Conservation (phyloP, 2,329 filamentous ascomycete species). For the Calonectria pseudoturangicola region DNA sequence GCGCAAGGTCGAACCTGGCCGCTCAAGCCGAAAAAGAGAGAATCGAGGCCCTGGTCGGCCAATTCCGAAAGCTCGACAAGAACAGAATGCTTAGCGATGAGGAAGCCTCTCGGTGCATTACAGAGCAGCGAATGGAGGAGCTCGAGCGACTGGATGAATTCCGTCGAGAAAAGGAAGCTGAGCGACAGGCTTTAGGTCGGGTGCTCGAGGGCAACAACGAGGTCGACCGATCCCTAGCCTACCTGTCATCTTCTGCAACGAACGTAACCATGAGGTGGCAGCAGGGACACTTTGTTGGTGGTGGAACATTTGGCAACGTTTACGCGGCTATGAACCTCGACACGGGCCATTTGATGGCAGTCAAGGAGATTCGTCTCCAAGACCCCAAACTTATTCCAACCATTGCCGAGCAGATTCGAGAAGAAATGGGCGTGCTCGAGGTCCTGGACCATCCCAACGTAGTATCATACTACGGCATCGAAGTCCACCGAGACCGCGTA, state of each 20-base stretch:
- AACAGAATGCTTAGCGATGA: conserved; percentile 85
- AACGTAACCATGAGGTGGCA: conserved; percentile 98
- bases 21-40: conserved; percentile 95
- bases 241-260: conserved; percentile 93
- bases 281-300: conserved; percentile 98
- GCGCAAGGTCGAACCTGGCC: conserved; percentile 92
- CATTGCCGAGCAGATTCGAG: conserved; percentile 93
- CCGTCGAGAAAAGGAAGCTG: conserved; percentile 86
- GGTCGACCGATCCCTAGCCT: conserved; percentile 94
- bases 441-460: conserved; percentile 98
- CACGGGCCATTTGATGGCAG: conserved; percentile 96
- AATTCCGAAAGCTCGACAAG: conserved; percentile 86
- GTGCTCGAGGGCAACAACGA: conserved; percentile 97
- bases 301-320: conserved; percentile 97
- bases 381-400: conserved; percentile 97
- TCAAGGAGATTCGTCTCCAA: conserved; percentile 98
- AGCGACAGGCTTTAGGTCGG: conserved; percentile 90
- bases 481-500: conserved; percentile 98
- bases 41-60: conserved; percentile 85
- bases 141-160: conserved; percentile 85
- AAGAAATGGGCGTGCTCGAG: conserved; percentile 97
- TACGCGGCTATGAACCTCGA: conserved; percentile 98
- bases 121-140: conserved; percentile 83
- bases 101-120: conserved; percentile 85
- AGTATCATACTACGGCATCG: conserved; percentile 97